These are phyloP conservation scores for Rhazya stricta DNA, from an alignment of 257 asterid species.

Conservation along the genomic window DNA sequence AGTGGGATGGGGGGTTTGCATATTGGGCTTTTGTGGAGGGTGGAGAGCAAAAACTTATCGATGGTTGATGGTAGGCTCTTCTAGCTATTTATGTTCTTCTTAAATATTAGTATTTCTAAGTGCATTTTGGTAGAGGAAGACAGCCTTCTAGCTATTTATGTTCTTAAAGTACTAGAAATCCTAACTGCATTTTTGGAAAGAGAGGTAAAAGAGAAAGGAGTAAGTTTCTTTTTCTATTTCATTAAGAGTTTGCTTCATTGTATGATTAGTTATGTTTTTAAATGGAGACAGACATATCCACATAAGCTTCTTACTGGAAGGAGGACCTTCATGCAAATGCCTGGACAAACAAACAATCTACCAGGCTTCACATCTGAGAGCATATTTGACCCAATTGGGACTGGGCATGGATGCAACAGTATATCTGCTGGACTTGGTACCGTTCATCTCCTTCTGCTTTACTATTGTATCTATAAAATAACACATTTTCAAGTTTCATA, in stretches of 20 bases:
- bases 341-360: slow-evolving; percentile 29
- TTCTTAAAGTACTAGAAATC: neutral
- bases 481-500: neutral
- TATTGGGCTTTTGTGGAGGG: neutral
- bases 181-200: neutral
- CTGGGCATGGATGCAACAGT: slow-evolving; percentile 93
- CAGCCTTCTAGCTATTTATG: neutral
- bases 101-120: neutral
- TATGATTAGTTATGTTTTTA: slow-evolving; percentile 12
- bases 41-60: neutral
- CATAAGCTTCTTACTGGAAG: slow-evolving; percentile 94
- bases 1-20: neutral
- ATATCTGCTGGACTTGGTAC: slow-evolving; percentile 94
- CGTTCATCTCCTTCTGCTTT: slow-evolving; percentile 14
- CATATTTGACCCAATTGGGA: slow-evolving; percentile 54
- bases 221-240: neutral
- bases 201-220: neutral
- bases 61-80: neutral
- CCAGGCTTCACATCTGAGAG: slow-evolving; percentile 35
- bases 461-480: neutral
- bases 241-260: neutral
- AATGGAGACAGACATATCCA: slow-evolving; percentile 59
- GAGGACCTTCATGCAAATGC: slow-evolving; percentile 36
- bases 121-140: neutral
- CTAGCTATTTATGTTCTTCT: neutral